Percentiles rank a stretch among this genome's conserved stretches.
These are phyloP conservation scores for Aspergillus calidoustus DNA, from an alignment of 2,329 filamentous ascomycete species.

Conservation along the genomic window DNA sequence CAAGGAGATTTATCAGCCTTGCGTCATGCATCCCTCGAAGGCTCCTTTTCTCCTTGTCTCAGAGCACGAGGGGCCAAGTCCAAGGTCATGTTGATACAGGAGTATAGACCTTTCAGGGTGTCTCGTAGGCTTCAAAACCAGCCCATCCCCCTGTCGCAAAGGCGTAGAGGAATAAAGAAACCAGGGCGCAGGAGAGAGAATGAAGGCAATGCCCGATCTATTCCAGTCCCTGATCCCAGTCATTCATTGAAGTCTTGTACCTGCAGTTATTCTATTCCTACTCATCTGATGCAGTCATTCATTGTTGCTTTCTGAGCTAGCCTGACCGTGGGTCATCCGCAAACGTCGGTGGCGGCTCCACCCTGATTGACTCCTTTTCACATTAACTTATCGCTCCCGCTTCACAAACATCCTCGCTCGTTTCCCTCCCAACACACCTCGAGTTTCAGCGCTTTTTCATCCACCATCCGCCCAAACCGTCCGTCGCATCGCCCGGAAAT, in stretches of 20 bases:
- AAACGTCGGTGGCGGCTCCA: neutral
- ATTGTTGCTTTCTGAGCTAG: slow-evolving; percentile 8
- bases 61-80: slow-evolving; percentile 8
- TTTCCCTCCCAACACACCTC: slow-evolving; percentile 21
- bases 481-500: slow-evolving; percentile 39
- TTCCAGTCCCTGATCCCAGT: neutral
- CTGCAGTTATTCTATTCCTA: neutral
- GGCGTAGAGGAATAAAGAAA: slow-evolving; percentile 13
- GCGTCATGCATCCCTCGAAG: slow-evolving; percentile 20
- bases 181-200: slow-evolving; percentile 17
- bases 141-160: slow-evolving; percentile 20
- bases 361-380: slow-evolving; percentile 20
- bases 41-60: slow-evolving; percentile 16
- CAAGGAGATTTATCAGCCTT: slow-evolving; percentile 18
- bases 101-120: neutral
- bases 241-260: slow-evolving; percentile 16
- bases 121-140: slow-evolving; percentile 18
- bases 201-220: slow-evolving; percentile 16
- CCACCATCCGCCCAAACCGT: slow-evolving; percentile 56
- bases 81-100: neutral
- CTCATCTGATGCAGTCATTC: slow-evolving; percentile 48
- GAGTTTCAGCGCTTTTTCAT: slow-evolving; percentile 38
- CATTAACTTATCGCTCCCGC: slow-evolving; percentile 30
- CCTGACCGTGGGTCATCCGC: neutral
- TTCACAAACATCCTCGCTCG: slow-evolving; percentile 11